These are phyloP conservation scores for Davidsoniella eucalypti DNA, from an alignment of 2,329 filamentous ascomycete genomes.

Conservation along the genomic window DNA sequence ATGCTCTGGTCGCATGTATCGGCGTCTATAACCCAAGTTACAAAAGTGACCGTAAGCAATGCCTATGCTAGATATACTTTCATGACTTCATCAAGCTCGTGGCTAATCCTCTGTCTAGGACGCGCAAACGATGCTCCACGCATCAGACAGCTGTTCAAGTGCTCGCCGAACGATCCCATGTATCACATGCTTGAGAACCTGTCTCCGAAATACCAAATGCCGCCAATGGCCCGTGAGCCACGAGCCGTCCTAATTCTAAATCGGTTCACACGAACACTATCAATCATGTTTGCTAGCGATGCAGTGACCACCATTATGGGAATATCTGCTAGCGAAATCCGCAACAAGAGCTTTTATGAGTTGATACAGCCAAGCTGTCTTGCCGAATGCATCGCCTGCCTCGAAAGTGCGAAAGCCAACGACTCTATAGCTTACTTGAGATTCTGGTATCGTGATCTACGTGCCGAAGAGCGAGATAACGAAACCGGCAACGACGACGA, in stretches of 20 bases:
- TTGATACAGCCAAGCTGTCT: constrained; percentile 68
- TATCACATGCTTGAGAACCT: constrained; percentile 83
- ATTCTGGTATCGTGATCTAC: constrained; percentile 67
- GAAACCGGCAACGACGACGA: constrained; percentile 31
- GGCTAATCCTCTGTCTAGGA: constrained; percentile 30
- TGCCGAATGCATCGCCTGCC: constrained; percentile 56
- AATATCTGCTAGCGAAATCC: constrained; percentile 49
- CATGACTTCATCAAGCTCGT: neutral
- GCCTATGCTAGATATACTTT: neutral
- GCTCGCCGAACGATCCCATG: constrained; percentile 64
- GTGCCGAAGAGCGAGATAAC: constrained; percentile 24
- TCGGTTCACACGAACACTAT: constrained; percentile 65
- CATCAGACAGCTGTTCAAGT: constrained; percentile 64
- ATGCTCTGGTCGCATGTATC: constrained; percentile 72
- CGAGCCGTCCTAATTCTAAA: constrained; percentile 74
- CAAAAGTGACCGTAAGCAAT: constrained; percentile 55
- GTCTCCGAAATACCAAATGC: constrained; percentile 59
- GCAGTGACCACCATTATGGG: constrained; percentile 62
- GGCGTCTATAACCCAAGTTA: constrained; percentile 56
- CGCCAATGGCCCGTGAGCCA: constrained; percentile 54
- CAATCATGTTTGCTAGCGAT: constrained; percentile 74
- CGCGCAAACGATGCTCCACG: constrained; percentile 62
- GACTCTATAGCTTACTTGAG: constrained; percentile 82
- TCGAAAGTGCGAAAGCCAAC: constrained; percentile 77
- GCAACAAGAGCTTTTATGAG: constrained; percentile 71